Conservation (phyloP, 345 rosid genomes). For the Turnera subulata region DNA sequence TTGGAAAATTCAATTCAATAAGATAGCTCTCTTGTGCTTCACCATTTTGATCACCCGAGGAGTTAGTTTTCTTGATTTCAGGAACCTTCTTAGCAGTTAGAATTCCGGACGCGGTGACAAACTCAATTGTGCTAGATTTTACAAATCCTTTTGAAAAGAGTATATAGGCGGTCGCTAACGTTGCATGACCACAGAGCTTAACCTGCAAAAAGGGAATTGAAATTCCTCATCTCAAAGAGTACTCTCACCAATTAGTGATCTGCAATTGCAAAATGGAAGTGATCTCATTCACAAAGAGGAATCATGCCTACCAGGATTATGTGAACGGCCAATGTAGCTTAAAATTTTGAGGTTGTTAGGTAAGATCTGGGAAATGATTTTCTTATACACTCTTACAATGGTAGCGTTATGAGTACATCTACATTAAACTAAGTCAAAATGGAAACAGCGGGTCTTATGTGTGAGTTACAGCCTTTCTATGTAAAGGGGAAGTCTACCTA, state of each 20-base stretch:
- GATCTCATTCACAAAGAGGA: too few species aligned
- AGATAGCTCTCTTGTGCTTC: conserved; percentile 31
- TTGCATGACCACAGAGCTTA: conserved; percentile 82
- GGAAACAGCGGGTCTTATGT: not conserved
- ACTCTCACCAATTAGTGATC: not conserved
- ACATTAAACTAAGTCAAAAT: not conserved
- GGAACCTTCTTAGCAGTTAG: conserved; percentile 56
- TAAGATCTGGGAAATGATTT: too few species aligned
- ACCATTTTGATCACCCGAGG: conserved; percentile 22
- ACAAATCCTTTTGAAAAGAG: conserved; percentile 55
- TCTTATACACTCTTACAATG: too few species aligned
- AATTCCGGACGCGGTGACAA: conserved; percentile 59
- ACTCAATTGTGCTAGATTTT: conserved; percentile 51
- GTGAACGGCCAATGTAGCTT: too few species aligned
- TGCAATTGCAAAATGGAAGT: not conserved
- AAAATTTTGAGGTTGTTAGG: too few species aligned
- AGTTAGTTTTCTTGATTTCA: conserved; percentile 11
- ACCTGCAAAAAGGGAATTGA: conserved; percentile 36
- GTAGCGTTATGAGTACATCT: too few species aligned
- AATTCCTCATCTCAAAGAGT: not conserved
- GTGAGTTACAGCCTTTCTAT: not conserved
- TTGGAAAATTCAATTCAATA: conserved; percentile 59
- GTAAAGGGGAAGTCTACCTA: not conserved
- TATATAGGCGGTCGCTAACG: conserved; percentile 70
- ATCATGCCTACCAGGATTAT: too few species aligned